A percentile compares a stretch with the other conserved stretches of the same genome.
Conservation (phyloP, 805 yeast genomes). For the Hanseniaspora nectarophila region DNA sequence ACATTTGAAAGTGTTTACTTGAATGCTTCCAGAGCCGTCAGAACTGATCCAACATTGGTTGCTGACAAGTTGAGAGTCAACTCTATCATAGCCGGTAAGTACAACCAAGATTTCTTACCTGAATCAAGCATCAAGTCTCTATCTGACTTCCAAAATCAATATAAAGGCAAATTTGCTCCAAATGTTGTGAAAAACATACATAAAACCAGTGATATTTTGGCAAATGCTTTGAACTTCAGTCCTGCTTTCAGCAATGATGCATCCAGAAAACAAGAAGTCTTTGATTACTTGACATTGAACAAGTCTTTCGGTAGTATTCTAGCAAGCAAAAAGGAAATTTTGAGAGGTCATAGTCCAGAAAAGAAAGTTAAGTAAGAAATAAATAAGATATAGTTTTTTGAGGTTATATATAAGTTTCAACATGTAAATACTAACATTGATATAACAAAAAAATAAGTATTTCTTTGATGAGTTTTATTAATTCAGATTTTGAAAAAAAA, state of each 20-base stretch:
- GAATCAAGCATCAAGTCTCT: background rate
- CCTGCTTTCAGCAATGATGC: slow-evolving; percentile 9
- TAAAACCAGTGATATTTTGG: slow-evolving; percentile 2
- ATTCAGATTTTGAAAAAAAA: background rate
- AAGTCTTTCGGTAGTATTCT: slow-evolving; percentile 4
- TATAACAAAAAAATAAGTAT: background rate
- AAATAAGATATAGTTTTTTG: background rate
- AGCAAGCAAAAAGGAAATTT: slow-evolving; percentile 2
- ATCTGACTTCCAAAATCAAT: slow-evolving; percentile 3
- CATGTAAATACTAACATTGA: background rate
- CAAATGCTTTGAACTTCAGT: slow-evolving; percentile 7
- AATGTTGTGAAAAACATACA: slow-evolving; percentile 11
- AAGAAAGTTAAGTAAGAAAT: background rate
- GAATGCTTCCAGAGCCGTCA: slow-evolving; percentile 1
- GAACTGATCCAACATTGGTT: background rate
- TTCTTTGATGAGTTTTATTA: background rate
- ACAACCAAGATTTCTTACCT: slow-evolving; percentile 8
- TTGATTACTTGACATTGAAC: slow-evolving; percentile 7
- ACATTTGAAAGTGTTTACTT: slow-evolving; percentile 9
- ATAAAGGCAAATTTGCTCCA: slow-evolving; percentile 12
- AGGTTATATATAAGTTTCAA: background rate
- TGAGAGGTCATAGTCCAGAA: slow-evolving; percentile 8
- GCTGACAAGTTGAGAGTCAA: slow-evolving; percentile 4
- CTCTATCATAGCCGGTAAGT: slow-evolving; percentile 8
- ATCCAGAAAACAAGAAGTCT: slow-evolving; percentile 11